These are phyloP conservation scores for Leccinum griseonigrum DNA, from an alignment of 1,284 basidiomycete species.

Conservation along the genomic window DNA sequence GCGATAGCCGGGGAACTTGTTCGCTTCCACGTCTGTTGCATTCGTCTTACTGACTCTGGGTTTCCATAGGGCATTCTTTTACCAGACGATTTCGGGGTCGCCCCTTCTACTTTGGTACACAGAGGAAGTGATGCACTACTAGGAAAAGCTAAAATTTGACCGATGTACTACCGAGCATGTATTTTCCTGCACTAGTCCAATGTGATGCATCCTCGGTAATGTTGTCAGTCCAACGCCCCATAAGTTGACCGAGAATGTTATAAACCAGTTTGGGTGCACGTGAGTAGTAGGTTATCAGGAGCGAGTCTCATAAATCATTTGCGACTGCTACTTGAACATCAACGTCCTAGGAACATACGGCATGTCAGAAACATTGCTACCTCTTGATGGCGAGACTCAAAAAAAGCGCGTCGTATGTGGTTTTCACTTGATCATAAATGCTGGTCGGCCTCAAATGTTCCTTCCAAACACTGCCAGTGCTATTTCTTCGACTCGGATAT, in stretches of 20 bases:
- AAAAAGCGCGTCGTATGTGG: slow-evolving; percentile 83
- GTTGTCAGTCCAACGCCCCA: not conserved
- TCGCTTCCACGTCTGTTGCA: slow-evolving; percentile 24
- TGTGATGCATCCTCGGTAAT: not conserved
- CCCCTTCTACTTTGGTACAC: slow-evolving; percentile 76
- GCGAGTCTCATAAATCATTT: not conserved
- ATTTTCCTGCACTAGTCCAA: not conserved
- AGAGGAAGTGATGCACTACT: slow-evolving; percentile 48
- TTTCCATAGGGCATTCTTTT: slow-evolving; percentile 55
- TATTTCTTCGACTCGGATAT: slow-evolving; percentile 99
- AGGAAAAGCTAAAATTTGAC: slow-evolving; percentile 45
- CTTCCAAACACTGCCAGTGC: slow-evolving; percentile 53
- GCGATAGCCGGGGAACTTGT: slow-evolving; percentile 80
- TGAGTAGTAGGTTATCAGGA: slow-evolving; percentile 12
- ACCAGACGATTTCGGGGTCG: slow-evolving; percentile 75
- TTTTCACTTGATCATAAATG: slow-evolving; percentile 6
- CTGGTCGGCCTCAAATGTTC: slow-evolving; percentile 2
- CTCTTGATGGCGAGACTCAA: slow-evolving; percentile 68
- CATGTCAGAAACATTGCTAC: slow-evolving; percentile 59
- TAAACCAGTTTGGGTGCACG: slow-evolving; percentile 14
- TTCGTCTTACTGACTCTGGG: slow-evolving; percentile 9
- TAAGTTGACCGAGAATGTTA: not conserved
- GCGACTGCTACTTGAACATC: not conserved
- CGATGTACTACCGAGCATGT: slow-evolving; percentile 11
- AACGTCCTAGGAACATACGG: not conserved